A percentile compares a stretch with the other conserved stretches of the same genome.
phyloP scores from a whole-genome alignment of 2,329 filamentous ascomycete genomes.

The Fusarium caatingaense region DNA sequence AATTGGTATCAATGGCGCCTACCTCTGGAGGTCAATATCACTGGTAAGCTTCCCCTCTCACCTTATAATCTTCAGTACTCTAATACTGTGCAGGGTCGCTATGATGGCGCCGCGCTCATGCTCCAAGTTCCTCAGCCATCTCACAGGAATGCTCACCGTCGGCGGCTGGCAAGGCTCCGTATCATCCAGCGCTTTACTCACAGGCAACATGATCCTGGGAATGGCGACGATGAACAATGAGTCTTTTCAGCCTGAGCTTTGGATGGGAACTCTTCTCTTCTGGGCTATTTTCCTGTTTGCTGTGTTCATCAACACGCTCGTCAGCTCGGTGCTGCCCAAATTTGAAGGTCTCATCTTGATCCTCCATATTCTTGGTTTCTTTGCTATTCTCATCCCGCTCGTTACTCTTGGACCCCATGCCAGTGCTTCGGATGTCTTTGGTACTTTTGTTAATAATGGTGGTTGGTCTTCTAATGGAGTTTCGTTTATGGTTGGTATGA shows the following conservation, averaged over 20 bases:
- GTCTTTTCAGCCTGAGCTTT: conserved; percentile 54
- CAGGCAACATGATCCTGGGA: conserved; percentile 58
- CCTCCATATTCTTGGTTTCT: conserved; percentile 57
- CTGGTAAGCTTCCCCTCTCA: too few species aligned
- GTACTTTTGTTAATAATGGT: conserved; percentile 56
- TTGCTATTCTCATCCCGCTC: conserved; percentile 49
- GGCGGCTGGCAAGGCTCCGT: conserved; percentile 58
- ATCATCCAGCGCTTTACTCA: conserved; percentile 54
- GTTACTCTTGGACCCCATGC: conserved; percentile 50
- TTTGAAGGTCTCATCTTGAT: conserved; percentile 63
- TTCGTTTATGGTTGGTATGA: conserved; percentile 59
- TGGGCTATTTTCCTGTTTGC: conserved; percentile 60
- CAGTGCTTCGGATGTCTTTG: conserved; percentile 55
- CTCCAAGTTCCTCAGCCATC: conserved; percentile 66
- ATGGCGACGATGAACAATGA: conserved; percentile 48
- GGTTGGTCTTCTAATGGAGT: conserved; percentile 57
- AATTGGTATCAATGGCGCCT: conserved; percentile 61
- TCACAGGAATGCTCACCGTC: conserved; percentile 61
- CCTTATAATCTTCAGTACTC: too few species aligned
- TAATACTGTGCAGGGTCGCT: too few species aligned
- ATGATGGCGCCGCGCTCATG: conserved; percentile 60
- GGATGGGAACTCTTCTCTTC: conserved; percentile 62
- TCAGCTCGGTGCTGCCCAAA: conserved; percentile 58
- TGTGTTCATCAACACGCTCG: conserved; percentile 62
- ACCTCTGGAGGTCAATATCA: conserved; percentile 69